phyloP scores from a whole-genome alignment of 768 basidiomycete genomes.

The Tremella mesenterica region DNA sequence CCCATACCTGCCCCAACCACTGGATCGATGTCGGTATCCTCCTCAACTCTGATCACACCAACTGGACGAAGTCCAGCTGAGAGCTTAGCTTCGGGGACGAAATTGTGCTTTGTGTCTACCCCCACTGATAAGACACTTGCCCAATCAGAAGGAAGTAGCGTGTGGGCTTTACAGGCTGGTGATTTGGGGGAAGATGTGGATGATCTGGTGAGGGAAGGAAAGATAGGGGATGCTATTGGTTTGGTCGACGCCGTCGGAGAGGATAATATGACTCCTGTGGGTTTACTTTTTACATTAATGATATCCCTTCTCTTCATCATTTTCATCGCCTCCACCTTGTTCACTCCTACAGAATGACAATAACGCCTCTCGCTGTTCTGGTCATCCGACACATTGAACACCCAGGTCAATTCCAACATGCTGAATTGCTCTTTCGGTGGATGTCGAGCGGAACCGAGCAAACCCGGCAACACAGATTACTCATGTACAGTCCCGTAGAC shows the following conservation, averaged over 20 bases:
- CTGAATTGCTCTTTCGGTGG: neutral
- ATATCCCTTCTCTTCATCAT: neutral
- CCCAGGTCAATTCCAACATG: too few species aligned
- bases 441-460: too few species aligned
- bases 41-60: constrained; percentile 21
- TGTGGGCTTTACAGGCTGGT: constrained; percentile 68
- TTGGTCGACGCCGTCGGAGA: constrained; percentile 64
- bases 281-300: neutral
- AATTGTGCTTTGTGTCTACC: constrained; percentile 51
- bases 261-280: constrained; percentile 31
- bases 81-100: constrained; percentile 29
- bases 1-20: constrained; percentile 14
- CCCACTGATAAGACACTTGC: constrained; percentile 64
- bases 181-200: constrained; percentile 75
- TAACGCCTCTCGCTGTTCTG: too few species aligned
- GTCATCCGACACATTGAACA: too few species aligned
- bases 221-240: constrained; percentile 70
- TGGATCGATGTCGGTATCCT: constrained; percentile 31
- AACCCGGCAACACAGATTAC: too few species aligned
- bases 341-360: too few species aligned
- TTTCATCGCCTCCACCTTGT: too few species aligned
- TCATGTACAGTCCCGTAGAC: constrained; percentile 10
- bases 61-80: constrained; percentile 52
- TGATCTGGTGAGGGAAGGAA: constrained; percentile 61
- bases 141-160: constrained; percentile 60